These are phyloP conservation scores for Nicotiana noctiflora DNA, from an alignment of 257 asterid genomes.

Conservation along the genomic window DNA sequence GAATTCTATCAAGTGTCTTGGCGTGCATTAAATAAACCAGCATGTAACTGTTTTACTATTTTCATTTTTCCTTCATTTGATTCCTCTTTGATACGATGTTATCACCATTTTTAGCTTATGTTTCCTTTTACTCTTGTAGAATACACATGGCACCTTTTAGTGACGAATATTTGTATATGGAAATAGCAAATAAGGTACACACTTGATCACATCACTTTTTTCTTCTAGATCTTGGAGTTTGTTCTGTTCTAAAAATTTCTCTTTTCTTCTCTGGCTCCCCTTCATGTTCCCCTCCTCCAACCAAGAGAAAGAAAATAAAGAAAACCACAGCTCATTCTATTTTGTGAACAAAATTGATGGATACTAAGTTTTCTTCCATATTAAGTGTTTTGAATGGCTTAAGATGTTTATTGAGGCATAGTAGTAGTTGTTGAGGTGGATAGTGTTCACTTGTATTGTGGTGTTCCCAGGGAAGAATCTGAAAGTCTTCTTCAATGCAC, in stretches of 20 bases:
- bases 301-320: neutral
- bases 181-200: constrained; percentile 88
- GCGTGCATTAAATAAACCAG: neutral
- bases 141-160: constrained; percentile 99
- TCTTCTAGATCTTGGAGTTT: neutral
- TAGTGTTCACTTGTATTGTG: neutral
- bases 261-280: neutral
- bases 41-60: neutral
- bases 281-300: neutral
- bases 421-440: neutral
- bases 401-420: neutral
- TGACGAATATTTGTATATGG: constrained; percentile 77
- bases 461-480: neutral
- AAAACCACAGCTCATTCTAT: neutral
- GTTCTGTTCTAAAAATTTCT: neutral
- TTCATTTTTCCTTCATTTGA: neutral
- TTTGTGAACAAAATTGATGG: neutral
- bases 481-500: neutral
- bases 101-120: neutral
- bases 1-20: neutral
- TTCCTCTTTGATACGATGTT: neutral
- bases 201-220: neutral
- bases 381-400: neutral
- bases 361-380: neutral
- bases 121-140: constrained; percentile 46